Base-by-base conservation (phyloP, 345 rosid genomes). In the Clausena lansium region DNA sequence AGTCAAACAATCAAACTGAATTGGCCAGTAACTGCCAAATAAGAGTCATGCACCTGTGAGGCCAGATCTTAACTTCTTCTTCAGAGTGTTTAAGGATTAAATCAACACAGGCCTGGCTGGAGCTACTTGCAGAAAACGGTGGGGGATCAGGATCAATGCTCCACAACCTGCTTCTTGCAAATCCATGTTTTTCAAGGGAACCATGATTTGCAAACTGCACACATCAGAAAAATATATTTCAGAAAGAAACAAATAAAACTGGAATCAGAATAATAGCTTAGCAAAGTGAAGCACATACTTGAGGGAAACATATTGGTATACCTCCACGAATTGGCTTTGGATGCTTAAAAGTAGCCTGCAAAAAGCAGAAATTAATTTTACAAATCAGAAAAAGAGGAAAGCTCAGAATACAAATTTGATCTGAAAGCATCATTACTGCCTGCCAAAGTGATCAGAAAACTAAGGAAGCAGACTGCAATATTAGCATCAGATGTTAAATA, bases 321-420 rank as follows among this genome's bases (percentile, higher is more conserved):
- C 98, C 98, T 77, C 98, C 98, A 78, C 98, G 94, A 76, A 95
- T 88, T 20, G 98, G 83, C 74, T 83, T 92, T 61, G 98, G 94
- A 75, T 91, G 92, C 70, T 76, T 74, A 78, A 91, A 93, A 71
- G 73, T 79, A 45, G 92, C 91, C 97, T 93, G 87, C 83, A 76
- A 9, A 76, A 78, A 73, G 82, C 54, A 77, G 27, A 64, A 63
- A 47, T 71, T 78, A 7, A 41, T 24, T 59, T 30, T 17, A 35
- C 11, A 36, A 58, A 62, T 33, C 32, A 38, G 9, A 64, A 64
- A 71, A 11, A 30, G 8, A 22, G 17, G 11, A 57, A 67, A 39
- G 13, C 30, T 35, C 9, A 6, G 25, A 9, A 19, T 19, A 71
- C 32, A 52, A 28, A 2, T 38, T 15, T 45, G 57, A 41, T 69